phyloP scores from a whole-genome alignment of 768 basidiomycete species.

The Suillus bovinus region DNA sequence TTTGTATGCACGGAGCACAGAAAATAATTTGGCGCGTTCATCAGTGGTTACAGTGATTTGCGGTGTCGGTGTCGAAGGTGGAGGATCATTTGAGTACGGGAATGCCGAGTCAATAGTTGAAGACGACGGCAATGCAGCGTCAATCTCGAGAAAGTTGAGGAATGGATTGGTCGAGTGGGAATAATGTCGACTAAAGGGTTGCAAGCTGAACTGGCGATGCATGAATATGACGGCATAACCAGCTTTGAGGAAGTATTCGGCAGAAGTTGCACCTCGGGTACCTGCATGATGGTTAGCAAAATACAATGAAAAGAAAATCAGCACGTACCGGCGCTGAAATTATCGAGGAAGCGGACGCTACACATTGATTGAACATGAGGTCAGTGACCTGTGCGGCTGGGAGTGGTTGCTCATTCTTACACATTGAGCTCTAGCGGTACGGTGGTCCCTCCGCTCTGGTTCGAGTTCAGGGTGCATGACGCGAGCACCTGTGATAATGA shows the following conservation, averaged over 20 bases:
- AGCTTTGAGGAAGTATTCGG: slow-evolving; percentile 93
- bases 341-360: slow-evolving; percentile 97
- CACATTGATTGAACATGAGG: slow-evolving; percentile 21
- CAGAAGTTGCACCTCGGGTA: slow-evolving; percentile 95
- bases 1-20: slow-evolving; percentile 80
- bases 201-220: slow-evolving; percentile 96
- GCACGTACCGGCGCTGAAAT: slow-evolving; percentile 90
- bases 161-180: slow-evolving; percentile 98
- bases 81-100: slow-evolving; percentile 33
- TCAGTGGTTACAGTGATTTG: slow-evolving; percentile 66
- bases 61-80: slow-evolving; percentile 30
- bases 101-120: slow-evolving; percentile 19
- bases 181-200: slow-evolving; percentile 97
- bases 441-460: slow-evolving; percentile 95
- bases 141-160: slow-evolving; percentile 88
- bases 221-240: slow-evolving; percentile 99
- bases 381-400: slow-evolving; percentile 18
- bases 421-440: slow-evolving; percentile 98
- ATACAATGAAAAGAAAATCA: neutral
- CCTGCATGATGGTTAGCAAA: slow-evolving; percentile 44
- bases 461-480: slow-evolving; percentile 15
- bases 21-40: slow-evolving; percentile 64
- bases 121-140: slow-evolving; percentile 25
- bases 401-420: slow-evolving; percentile 53
- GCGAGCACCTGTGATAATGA: slow-evolving; percentile 11